These are phyloP conservation scores for Flaveria brownii DNA, from an alignment of 129 eudicot genomes.

Conservation along the genomic window DNA sequence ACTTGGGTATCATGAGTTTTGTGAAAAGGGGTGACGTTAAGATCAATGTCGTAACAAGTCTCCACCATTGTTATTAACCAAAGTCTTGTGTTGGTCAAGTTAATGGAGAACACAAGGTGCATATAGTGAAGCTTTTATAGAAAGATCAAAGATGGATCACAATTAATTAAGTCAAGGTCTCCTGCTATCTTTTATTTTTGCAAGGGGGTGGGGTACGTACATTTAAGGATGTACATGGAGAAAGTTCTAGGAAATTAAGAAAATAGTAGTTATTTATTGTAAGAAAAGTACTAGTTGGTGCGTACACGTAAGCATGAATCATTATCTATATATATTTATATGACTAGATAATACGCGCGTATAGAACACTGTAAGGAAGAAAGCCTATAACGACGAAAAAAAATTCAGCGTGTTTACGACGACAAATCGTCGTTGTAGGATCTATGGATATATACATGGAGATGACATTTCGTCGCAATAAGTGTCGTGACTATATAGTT, in stretches of 20 bases:
- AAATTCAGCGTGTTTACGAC: too few species aligned
- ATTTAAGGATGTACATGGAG: background rate
- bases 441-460: too few species aligned
- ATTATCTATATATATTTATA: background rate
- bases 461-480: too few species aligned
- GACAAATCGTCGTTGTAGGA: too few species aligned
- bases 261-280: background rate
- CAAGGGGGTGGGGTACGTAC: too few species aligned
- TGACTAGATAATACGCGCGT: background rate
- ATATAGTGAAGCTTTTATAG: background rate
- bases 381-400: too few species aligned
- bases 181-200: background rate
- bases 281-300: background rate
- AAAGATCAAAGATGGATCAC: slow-evolving; percentile 1
- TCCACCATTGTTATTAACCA: slow-evolving; percentile 3
- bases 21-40: slow-evolving; percentile 35
- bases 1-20: slow-evolving; percentile 22
- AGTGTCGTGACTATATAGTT: too few species aligned
- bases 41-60: slow-evolving; percentile 30
- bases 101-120: background rate
- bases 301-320: background rate
- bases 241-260: slow-evolving; percentile 6
- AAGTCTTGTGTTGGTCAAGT: background rate
- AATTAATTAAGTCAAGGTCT: background rate
- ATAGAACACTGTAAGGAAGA: too few species aligned